Evolutionary conservation across 768 basidiomycete species (phyloP).

Genomic region (Lentinula detonsa): DNA sequence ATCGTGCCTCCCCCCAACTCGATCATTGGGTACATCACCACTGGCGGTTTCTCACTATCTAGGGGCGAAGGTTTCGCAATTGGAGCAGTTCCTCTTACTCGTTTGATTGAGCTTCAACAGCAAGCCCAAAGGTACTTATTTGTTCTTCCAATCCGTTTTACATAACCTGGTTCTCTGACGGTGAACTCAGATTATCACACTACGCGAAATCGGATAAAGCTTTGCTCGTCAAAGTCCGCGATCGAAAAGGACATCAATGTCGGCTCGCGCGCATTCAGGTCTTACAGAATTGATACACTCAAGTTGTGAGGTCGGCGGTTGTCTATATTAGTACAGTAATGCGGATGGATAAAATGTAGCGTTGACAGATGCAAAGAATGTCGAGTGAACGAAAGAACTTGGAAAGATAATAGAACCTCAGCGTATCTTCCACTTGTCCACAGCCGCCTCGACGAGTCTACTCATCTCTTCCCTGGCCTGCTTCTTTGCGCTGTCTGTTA

Average conservation of each 20-base stretch:
- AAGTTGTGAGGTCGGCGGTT: background rate
- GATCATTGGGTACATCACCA: constrained; percentile 79
- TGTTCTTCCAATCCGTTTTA: background rate
- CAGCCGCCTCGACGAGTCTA: constrained; percentile 61
- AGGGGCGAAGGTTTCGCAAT: constrained; percentile 75
- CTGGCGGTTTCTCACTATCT: constrained; percentile 76
- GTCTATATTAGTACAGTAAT: background rate
- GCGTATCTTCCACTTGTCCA: constrained; percentile 70
- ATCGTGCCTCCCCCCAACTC: constrained; percentile 30
- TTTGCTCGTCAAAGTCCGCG: constrained; percentile 59
- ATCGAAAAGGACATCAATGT: constrained; percentile 49
- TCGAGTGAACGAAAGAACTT: background rate
- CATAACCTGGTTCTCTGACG: constrained; percentile 11
- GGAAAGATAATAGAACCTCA: constrained; percentile 13
- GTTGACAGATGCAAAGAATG: background rate
- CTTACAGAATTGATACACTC: constrained; percentile 3
- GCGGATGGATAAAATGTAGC: background rate
- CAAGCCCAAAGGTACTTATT: constrained; percentile 35
- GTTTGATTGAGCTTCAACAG: constrained; percentile 43
- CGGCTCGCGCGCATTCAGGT: constrained; percentile 31
- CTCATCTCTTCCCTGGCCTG: constrained; percentile 75
- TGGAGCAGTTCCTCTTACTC: constrained; percentile 59
- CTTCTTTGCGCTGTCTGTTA: constrained; percentile 78
- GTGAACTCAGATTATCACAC: background rate
- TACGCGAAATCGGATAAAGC: constrained; percentile 7